Percentiles rank a stretch among this genome's conserved stretches.
Evolutionary conservation across 202 grass and related monocot genomes (phyloP).

Genomic region (Setaria viridis): DNA sequence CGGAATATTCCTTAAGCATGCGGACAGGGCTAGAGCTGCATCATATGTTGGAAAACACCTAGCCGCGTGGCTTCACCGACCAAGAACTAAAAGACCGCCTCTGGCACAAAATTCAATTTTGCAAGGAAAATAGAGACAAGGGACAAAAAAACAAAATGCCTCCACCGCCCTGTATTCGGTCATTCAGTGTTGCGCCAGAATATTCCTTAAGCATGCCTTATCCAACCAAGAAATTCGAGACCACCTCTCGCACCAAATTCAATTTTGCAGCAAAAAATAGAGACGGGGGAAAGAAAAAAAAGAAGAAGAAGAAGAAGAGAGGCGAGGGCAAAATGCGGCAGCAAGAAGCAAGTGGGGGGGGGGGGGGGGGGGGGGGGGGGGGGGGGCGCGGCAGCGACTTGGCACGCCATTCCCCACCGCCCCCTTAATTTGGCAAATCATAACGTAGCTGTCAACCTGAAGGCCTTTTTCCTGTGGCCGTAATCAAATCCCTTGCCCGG

Average conservation of each 20-base stretch:
- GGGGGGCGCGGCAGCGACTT: background rate
- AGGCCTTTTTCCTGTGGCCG: conserved; percentile 5
- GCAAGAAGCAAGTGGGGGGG: background rate
- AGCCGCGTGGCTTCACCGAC: too few relatives aligned
- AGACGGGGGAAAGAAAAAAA: too few relatives aligned
- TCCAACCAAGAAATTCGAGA: background rate
- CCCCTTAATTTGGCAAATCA: conserved; percentile 34
- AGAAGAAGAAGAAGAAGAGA: too few relatives aligned
- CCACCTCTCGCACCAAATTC: background rate
- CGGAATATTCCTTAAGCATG: too few relatives aligned
- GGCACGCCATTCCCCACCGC: conserved; percentile 22
- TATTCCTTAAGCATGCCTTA: background rate
- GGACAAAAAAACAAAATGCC: too few relatives aligned
- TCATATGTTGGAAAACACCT: too few relatives aligned
- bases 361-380: background rate
- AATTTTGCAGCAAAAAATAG: background rate
- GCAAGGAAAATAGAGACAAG: too few relatives aligned
- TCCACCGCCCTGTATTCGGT: too few relatives aligned
- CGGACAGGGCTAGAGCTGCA: too few relatives aligned
- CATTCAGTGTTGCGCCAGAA: background rate
- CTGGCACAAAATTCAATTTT: too few relatives aligned
- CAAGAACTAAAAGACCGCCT: too few relatives aligned
- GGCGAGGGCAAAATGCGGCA: conserved; percentile 5
- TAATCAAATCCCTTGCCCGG: conserved; percentile 7
- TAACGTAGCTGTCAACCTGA: background rate